Conservation (phyloP, 2,329 filamentous ascomycete species). For the Cordyceps farinosa region DNA sequence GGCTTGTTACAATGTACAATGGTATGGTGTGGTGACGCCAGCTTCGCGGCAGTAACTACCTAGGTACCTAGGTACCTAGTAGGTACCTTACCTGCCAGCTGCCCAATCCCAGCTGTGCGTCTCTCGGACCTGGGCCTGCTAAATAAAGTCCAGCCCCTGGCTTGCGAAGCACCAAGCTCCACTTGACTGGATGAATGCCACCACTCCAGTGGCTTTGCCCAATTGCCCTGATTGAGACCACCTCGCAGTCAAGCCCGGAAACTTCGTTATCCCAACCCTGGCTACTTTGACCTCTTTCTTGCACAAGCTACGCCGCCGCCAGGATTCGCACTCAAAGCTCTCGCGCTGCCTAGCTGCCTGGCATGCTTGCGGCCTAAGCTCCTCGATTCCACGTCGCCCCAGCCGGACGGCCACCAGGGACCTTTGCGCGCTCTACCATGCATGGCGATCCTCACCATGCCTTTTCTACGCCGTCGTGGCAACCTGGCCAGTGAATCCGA, state of each 20-base stretch:
- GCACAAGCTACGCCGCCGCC: neutral
- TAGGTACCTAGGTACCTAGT: neutral
- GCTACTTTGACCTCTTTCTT: neutral
- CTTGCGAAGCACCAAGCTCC: conserved; percentile 15
- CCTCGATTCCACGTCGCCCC: neutral
- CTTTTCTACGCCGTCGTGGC: conserved; percentile 59
- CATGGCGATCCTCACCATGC: conserved; percentile 45
- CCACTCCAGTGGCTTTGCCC: neutral
- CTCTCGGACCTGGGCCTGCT: neutral
- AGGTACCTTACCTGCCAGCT: neutral
- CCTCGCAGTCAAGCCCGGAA: neutral
- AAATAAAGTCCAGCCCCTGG: conserved; percentile 8
- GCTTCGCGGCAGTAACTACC: neutral
- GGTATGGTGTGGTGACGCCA: neutral
- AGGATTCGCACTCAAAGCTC: neutral
- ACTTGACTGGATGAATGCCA: conserved; percentile 4
- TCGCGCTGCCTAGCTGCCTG: conserved; percentile 7
- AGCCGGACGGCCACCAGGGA: conserved; percentile 14
- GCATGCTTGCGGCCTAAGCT: conserved; percentile 1
- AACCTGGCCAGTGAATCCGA: conserved; percentile 57
- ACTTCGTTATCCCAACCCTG: neutral
- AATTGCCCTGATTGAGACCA: conserved; percentile 8
- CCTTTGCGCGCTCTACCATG: conserved; percentile 32
- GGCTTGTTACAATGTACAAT: neutral
- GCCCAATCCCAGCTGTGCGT: conserved; percentile 4